phyloP scores from a whole-genome alignment of 305 asterid species.

The Rubia tinctorum region DNA sequence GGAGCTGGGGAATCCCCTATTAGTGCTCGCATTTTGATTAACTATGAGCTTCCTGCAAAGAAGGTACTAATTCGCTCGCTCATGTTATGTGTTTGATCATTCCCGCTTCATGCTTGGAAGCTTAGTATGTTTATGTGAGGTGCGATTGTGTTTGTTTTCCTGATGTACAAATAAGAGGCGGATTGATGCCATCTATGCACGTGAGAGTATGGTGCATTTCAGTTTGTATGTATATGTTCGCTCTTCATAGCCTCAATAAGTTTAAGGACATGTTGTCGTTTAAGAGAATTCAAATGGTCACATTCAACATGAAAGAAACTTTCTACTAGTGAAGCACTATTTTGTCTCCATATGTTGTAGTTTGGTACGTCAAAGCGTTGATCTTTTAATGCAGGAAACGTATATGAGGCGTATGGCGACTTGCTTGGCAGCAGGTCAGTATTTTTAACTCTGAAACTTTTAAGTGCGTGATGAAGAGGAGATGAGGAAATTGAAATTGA shows the following conservation, averaged over 20 bases:
- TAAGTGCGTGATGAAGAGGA: neutral
- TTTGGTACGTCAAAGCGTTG: neutral
- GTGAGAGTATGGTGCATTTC: too few species aligned
- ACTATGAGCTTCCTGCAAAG: constrained; percentile 81
- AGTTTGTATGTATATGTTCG: neutral
- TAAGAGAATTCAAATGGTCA: neutral
- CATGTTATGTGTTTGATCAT: neutral
- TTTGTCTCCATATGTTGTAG: neutral
- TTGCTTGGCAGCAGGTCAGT: constrained; percentile 84
- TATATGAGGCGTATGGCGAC: constrained; percentile 84
- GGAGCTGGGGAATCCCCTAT: constrained; percentile 68
- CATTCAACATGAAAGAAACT: neutral
- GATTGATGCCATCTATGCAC: too few species aligned
- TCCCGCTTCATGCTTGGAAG: neutral
- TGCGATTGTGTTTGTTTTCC: neutral
- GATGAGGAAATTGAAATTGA: constrained; percentile 7
- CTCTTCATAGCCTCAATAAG: too few species aligned
- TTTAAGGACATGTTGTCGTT: neutral
- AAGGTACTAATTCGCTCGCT: constrained; percentile 39
- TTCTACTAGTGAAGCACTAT: neutral
- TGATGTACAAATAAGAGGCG: too few species aligned
- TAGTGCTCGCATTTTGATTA: constrained; percentile 66
- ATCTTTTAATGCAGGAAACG: constrained; percentile 50
- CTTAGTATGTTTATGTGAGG: neutral
- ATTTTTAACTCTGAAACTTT: constrained; percentile 2